phyloP scores from a whole-genome alignment of 83 land plant species.

The Thuja plicata region DNA sequence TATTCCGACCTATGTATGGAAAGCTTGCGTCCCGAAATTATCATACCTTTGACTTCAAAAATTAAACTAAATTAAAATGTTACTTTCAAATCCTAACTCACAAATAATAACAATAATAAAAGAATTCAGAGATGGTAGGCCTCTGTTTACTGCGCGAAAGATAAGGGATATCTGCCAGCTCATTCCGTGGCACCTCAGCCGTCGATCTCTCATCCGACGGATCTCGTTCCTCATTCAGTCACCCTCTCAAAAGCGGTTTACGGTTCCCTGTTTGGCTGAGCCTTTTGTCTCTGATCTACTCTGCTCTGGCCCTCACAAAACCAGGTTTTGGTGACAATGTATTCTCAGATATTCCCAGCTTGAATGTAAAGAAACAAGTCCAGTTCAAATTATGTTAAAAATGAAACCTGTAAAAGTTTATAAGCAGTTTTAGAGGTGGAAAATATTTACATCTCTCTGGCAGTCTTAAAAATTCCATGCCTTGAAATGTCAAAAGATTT shows the following conservation, averaged over 20 bases:
- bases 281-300: not conserved
- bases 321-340: not conserved
- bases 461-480: no score
- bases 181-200: not conserved
- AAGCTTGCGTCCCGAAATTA: no score
- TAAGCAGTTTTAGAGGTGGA: not conserved
- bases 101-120: no score
- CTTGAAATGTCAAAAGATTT: not conserved
- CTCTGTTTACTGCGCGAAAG: not conserved
- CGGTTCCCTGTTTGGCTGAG: not conserved
- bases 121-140: not conserved
- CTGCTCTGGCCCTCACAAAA: not conserved
- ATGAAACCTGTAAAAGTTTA: not conserved
- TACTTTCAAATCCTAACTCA: no score
- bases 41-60: no score
- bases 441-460: not conserved
- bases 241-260: conserved; percentile 2
- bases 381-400: not conserved
- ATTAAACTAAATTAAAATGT: no score
- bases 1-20: no score
- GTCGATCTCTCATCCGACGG: conserved; percentile 3
- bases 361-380: not conserved
- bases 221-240: not conserved
- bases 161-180: conserved; percentile 16
- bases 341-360: not conserved